Conservation (phyloP, 2,329 filamentous ascomycete genomes). For the Colletotrichum cordylinicola region DNA sequence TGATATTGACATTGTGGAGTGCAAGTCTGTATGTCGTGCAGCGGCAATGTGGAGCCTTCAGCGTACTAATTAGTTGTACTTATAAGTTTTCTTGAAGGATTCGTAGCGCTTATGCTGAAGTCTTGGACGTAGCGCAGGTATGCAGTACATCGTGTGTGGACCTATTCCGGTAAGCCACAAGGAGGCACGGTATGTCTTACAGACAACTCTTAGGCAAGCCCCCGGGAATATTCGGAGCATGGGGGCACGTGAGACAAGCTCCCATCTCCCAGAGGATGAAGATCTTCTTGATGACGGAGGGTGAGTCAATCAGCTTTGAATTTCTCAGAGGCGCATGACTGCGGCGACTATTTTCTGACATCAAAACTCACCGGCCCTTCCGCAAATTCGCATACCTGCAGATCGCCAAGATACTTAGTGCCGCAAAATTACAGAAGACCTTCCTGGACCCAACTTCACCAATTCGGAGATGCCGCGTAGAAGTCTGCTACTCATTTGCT, state of each 20-base stretch:
- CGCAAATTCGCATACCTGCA: background rate
- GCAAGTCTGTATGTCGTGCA: background rate
- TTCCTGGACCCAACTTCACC: background rate
- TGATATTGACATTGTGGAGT: background rate
- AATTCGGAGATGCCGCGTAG: background rate
- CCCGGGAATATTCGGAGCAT: background rate
- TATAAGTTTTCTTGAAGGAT: background rate
- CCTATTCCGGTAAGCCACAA: background rate
- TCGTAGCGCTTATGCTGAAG: background rate
- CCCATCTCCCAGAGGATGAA: background rate
- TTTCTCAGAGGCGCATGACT: background rate
- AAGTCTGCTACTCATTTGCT: background rate
- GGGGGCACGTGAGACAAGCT: background rate
- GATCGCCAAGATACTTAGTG: accelerated
- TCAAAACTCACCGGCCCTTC: background rate
- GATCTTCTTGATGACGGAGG: background rate
- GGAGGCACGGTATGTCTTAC: background rate
- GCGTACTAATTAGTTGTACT: background rate
- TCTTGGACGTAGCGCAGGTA: background rate
- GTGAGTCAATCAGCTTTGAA: background rate
- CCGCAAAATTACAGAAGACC: accelerated
- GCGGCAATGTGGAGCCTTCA: no score
- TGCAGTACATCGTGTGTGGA: background rate
- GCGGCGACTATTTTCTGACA: background rate
- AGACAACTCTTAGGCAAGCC: background rate